These are phyloP conservation scores for Lentinula aciculospora DNA, from an alignment of 768 basidiomycete species.

Conservation along the genomic window DNA sequence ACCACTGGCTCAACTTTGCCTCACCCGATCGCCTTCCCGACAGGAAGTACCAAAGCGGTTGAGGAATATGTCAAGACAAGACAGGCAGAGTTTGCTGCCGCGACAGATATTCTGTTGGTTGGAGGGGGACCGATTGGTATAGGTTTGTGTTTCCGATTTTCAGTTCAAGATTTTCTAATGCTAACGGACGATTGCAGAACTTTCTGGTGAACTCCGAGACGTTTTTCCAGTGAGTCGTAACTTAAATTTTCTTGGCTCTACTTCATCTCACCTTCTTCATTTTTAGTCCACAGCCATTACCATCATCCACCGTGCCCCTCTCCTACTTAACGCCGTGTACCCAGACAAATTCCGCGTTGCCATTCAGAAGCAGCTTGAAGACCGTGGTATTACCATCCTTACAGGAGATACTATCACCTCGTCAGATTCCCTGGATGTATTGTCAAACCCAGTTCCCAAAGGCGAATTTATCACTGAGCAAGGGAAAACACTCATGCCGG, in stretches of 20 bases:
- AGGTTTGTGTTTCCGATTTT: slow-evolving; percentile 20
- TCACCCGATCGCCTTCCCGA: slow-evolving; percentile 43
- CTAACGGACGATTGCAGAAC: slow-evolving; percentile 15
- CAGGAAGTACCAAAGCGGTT: slow-evolving; percentile 16
- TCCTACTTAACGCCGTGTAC: slow-evolving; percentile 40
- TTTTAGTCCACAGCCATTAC: slow-evolving; percentile 20
- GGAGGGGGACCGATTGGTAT: slow-evolving; percentile 56
- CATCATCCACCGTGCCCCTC: slow-evolving; percentile 35
- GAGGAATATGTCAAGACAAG: slow-evolving; percentile 18
- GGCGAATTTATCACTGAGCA: slow-evolving; percentile 30
- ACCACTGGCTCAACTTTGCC: slow-evolving; percentile 54
- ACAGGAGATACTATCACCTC: slow-evolving; percentile 34
- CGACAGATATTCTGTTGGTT: slow-evolving; percentile 41
- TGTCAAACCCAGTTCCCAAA: slow-evolving; percentile 10
- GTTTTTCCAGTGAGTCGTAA: slow-evolving; percentile 17
- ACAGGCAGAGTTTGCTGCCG: slow-evolving; percentile 27
- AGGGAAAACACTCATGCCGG: slow-evolving; percentile 31
- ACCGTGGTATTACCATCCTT: slow-evolving; percentile 27
- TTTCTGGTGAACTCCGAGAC: slow-evolving; percentile 18
- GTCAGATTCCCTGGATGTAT: slow-evolving; percentile 22
- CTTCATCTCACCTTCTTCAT: neutral
- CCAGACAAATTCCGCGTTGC: slow-evolving; percentile 35
- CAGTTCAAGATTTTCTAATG: neutral
- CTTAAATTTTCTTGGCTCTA: slow-evolving; percentile 7
- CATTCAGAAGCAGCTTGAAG: slow-evolving; percentile 26